These are phyloP conservation scores for Cavenderia fasciculata DNA, from an alignment of 78 protist genomes.

Conservation along the genomic window DNA sequence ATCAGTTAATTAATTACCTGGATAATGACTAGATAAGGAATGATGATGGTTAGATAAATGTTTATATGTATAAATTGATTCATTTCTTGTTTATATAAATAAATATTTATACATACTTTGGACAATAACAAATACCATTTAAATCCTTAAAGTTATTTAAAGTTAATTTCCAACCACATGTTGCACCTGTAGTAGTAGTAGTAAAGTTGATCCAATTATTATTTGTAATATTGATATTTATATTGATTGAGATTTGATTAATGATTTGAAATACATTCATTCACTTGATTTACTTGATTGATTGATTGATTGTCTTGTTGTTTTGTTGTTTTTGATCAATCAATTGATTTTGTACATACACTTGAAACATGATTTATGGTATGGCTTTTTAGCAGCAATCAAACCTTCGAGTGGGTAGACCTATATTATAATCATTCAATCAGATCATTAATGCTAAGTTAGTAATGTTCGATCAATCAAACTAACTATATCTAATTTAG, in stretches of 20 bases:
- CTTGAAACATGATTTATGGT: conserved; percentile 23
- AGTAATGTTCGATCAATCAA: too few relatives aligned
- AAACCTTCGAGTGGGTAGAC: conserved; percentile 47
- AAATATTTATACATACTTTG: too few relatives aligned
- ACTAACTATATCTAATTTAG: too few relatives aligned
- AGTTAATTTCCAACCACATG: conserved; percentile 44
- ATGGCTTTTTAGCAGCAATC: conserved; percentile 14
- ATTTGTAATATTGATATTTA: background rate
- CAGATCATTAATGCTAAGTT: too few relatives aligned
- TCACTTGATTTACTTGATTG: background rate
- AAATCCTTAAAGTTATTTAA: conserved; percentile 30
- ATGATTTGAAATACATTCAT: background rate
- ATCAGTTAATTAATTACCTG: too few relatives aligned
- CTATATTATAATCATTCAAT: too few relatives aligned
- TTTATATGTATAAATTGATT: too few relatives aligned
- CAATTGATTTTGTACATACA: background rate
- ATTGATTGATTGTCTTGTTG: background rate
- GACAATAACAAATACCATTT: conserved; percentile 53
- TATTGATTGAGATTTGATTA: background rate
- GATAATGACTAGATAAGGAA: too few relatives aligned
- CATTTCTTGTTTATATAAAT: too few relatives aligned
- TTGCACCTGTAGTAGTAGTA: background rate
- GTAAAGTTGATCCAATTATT: background rate
- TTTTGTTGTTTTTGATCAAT: background rate
- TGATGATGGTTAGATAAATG: too few relatives aligned